Evolutionary conservation across 208 protist genomes (phyloP), one percentile per base, ranked within the genome.

Genomic region (Novymonas esmeraldas): DNA sequence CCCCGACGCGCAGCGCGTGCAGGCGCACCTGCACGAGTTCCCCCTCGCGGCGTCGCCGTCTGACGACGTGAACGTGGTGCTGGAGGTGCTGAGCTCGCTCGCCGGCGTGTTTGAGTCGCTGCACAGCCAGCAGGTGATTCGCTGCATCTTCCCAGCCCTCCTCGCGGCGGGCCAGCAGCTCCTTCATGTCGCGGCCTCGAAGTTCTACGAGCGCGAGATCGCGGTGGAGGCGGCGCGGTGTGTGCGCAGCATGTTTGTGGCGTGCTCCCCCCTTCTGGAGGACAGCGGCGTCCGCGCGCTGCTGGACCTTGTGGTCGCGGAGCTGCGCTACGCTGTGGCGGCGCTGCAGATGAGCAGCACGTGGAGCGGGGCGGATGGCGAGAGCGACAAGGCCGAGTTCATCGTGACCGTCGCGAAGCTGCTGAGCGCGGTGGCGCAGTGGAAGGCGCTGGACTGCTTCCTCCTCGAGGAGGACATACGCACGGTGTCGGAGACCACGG

Each of bases 361-460:
- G 28, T 90, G 84, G 84, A 22, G 18, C 13, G 65, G 72, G 28
- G 77, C 68, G 3, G 72, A 78, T n/a, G 72, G 60, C 9, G 84
- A 88, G 49, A 70, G 58, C 6, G 84, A 93, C 66, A 79, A 79
- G 50, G 66, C 73, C 13, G 58, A 76, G 54, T 78, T 92, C 24
- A 67, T 91, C 45, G 60, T 81, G 16, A 26, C 63, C 20, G 34
- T 82, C n/a, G 79, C 79, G 31, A 63, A 69, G 46, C 72, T 95
- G 45, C 50, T 91, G 6, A 73, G 63, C 59, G 68, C 84, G 18
- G 44, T 91, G 48, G 76, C 81, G 56, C 80, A 87, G 57, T 95
- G 90, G 90, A 82, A 78, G 31, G 68, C 69, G 45, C 62, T 93
- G 54, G 87, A 92, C 61, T 90, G 80, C 74, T 89, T 84, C 33